These are phyloP conservation scores for Ampelocalamus luodianensis DNA, from an alignment of 176 grass and related monocot genomes.

Conservation along the genomic window DNA sequence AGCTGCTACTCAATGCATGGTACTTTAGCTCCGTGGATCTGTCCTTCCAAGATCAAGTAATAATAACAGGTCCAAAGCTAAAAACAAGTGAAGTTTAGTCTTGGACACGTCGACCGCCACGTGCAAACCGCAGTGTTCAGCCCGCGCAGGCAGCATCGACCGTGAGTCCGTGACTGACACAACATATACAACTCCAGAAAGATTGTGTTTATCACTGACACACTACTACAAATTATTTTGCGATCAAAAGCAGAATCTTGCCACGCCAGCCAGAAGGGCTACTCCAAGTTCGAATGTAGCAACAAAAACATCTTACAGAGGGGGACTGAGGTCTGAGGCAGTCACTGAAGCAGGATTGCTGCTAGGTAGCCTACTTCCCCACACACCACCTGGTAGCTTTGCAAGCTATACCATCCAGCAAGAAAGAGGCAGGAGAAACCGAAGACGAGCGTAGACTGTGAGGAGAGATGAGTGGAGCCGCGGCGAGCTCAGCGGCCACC, in stretches of 20 bases:
- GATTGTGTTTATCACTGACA: too few species aligned
- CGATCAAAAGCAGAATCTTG: too few species aligned
- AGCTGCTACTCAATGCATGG: too few species aligned
- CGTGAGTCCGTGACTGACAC: too few species aligned
- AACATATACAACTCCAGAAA: too few species aligned
- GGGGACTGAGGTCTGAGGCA: too few species aligned
- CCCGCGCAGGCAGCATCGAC: too few species aligned
- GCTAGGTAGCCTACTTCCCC: too few species aligned
- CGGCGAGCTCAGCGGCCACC: conserved; percentile 22
- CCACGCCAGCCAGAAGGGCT: too few species aligned
- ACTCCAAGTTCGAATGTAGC: not conserved
- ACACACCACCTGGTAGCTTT: too few species aligned
- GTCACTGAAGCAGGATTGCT: not conserved
- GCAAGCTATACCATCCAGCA: not conserved
- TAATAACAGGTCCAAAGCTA: not conserved
- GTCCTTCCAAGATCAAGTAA: not conserved
- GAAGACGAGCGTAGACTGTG: not conserved
- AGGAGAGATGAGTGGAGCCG: conserved; percentile 40
- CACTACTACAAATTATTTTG: too few species aligned
- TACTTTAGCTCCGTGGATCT: too few species aligned
- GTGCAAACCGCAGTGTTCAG: not conserved
- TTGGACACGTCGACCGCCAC: not conserved
- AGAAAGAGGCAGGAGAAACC: not conserved
- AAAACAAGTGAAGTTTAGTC: not conserved
- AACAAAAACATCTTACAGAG: not conserved